Conservation (phyloP, 352 stramenopile species). For the Phytophthora multivora region DNA sequence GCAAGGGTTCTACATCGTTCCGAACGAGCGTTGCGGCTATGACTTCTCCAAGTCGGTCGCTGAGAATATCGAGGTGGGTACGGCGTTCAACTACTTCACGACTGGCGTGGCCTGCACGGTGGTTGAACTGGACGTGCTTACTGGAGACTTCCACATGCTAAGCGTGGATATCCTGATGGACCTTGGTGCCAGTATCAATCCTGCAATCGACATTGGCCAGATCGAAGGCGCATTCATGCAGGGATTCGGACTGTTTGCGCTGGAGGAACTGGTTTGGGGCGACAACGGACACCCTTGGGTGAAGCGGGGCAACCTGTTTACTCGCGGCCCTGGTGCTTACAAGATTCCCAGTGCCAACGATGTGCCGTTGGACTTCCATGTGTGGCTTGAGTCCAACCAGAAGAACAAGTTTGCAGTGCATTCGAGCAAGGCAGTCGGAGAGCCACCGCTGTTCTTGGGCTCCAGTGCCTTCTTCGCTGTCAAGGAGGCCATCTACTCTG, state of each 20-base stretch:
- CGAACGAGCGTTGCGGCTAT: slow-evolving; percentile 92
- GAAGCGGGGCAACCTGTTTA: slow-evolving; percentile 92
- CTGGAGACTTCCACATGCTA: slow-evolving; percentile 91
- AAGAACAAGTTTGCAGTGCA: slow-evolving; percentile 96
- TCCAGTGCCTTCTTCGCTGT: slow-evolving; percentile 95
- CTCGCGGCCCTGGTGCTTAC: slow-evolving; percentile 94
- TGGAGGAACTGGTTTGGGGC: slow-evolving; percentile 95
- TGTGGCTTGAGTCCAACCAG: slow-evolving; percentile 92
- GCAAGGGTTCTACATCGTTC: slow-evolving; percentile 96
- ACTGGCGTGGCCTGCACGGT: slow-evolving; percentile 92
- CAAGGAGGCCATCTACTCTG: slow-evolving; percentile 93
- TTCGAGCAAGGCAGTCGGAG: slow-evolving; percentile 95
- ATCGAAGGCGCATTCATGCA: slow-evolving; percentile 98
- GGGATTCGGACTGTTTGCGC: slow-evolving; percentile 94
- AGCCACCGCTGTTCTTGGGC: slow-evolving; percentile 96
- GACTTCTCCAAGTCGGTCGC: slow-evolving; percentile 89
- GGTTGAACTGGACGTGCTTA: slow-evolving; percentile 96
- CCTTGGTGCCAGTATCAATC: slow-evolving; percentile 95
- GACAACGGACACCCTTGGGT: slow-evolving; percentile 95
- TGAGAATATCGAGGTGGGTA: slow-evolving; percentile 90
- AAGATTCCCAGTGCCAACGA: slow-evolving; percentile 98
- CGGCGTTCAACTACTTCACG: slow-evolving; percentile 97
- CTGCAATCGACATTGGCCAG: slow-evolving; percentile 97
- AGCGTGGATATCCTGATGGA: slow-evolving; percentile 91
- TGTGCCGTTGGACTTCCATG: slow-evolving; percentile 93